Base-by-base conservation (phyloP, 352 stramenopile genomes). In the Hyaloperonospora arabidopsidis region DNA sequence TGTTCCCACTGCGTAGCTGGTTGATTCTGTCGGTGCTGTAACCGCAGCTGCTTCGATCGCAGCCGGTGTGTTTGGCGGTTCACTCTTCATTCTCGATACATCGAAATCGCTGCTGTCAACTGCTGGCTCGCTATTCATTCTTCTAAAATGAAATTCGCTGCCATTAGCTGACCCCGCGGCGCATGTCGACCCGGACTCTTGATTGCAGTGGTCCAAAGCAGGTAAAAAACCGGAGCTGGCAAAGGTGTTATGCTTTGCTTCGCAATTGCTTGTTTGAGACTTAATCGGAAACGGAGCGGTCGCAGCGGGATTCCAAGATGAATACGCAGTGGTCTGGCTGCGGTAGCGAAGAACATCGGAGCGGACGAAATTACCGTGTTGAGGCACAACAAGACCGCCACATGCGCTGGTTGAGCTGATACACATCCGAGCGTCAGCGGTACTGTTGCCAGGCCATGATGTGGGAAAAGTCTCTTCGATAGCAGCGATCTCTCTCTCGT, bases 341-440 rank as follows among this genome's bases (percentile, higher is more conserved):
- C 61, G 65, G 19, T 73, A 61, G 5, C 65, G 61, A 49, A 67
- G 61, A 23, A 70, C 49, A 28, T 73, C 61, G 15, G 65, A 61
- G 25, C 61, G 61, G 15, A 49, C 57, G 41, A 73, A 51, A 28
- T 25, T 54, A 19, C 57, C 28, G 10, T 45, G 25, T 28, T 67
- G 52, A 23, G 43, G 48, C 25, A 45, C 25, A 12, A 18, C 25
- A n/a, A 58, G 2, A 45, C 58, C 51, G 1, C 60, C 63, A 17
- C 61, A 57, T 10, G 48, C 34, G 23, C 38, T 62, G 2, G 51
- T 39, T 2, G 61, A 65, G 18, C 59, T 58, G 41, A 52, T 65
- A 34, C 61, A 61, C 14, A 54, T 47, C 14, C 61, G 65, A 34
- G 7, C 15, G 10, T 69, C 65, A n/a, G 29, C 18, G 10, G 13